Evolutionary conservation across 1,139 yeast genomes (phyloP).

Genomic region (Candida mesenterica): DNA sequence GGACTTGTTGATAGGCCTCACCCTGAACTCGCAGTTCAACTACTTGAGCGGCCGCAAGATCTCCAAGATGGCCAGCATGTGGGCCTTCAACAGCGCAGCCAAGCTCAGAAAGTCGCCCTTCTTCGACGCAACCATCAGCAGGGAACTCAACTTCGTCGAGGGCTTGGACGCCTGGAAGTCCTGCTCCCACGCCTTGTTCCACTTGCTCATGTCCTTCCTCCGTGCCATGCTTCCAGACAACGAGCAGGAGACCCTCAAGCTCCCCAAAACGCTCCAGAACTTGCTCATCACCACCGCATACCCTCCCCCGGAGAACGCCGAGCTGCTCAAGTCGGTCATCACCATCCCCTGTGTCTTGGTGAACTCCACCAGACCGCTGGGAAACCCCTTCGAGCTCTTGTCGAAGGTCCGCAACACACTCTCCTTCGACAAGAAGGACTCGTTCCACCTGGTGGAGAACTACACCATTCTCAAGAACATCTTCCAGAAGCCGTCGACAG

Average conservation of each 20-base stretch:
- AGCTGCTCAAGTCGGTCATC: conserved; percentile 36
- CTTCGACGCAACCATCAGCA: conserved; percentile 39
- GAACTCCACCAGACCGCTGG: conserved; percentile 60
- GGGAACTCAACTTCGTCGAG: conserved; percentile 53
- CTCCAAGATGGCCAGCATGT: conserved; percentile 77
- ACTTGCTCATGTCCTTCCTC: conserved; percentile 70
- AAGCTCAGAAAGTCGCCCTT: conserved; percentile 28
- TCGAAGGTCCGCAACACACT: conserved; percentile 64
- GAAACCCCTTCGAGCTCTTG: conserved; percentile 41
- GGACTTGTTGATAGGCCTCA: conserved; percentile 74
- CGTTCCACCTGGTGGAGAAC: conserved; percentile 75
- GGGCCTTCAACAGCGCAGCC: conserved; percentile 68
- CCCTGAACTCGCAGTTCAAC: conserved; percentile 79
- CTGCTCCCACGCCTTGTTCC: conserved; percentile 85
- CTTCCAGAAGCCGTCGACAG: conserved; percentile 58
- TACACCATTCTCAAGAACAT: conserved; percentile 71
- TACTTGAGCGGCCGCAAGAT: conserved; percentile 78
- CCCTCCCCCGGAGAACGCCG: conserved; percentile 52
- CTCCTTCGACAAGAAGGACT: conserved; percentile 66
- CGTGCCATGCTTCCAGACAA: conserved; percentile 76
- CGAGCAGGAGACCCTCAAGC: conserved; percentile 51
- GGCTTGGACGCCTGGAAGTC: conserved; percentile 79
- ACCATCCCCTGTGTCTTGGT: conserved; percentile 63
- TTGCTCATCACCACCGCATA: conserved; percentile 61
- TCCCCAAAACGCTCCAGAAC: conserved; percentile 65